Percentiles rank a stretch among this genome's conserved stretches.
phyloP scores from a whole-genome alignment of 495 filamentous ascomycete species.

The Talaromyces liani region DNA sequence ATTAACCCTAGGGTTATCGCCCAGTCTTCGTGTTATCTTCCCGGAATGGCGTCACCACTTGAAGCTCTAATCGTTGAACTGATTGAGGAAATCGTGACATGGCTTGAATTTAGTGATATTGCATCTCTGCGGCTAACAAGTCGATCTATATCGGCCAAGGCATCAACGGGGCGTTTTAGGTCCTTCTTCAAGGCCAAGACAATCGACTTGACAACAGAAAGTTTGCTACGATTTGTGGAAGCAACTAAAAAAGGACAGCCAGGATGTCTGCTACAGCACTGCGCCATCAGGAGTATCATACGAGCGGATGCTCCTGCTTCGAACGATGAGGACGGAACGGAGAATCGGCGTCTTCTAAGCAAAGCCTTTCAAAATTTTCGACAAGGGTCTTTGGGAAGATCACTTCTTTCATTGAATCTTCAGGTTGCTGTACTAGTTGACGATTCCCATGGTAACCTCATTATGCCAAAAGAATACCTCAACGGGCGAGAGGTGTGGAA shows the following conservation, averaged over 20 bases:
- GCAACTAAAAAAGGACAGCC: background rate
- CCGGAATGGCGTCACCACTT: background rate
- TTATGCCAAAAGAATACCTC: background rate
- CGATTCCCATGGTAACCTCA: background rate
- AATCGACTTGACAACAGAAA: background rate
- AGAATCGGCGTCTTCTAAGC: background rate
- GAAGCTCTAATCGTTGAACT: background rate
- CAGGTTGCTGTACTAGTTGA: background rate
- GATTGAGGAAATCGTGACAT: background rate
- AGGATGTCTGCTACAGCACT: background rate
- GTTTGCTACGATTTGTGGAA: background rate
- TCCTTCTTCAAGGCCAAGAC: background rate
- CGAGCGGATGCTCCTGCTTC: background rate
- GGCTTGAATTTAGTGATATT: background rate
- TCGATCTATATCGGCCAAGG: background rate
- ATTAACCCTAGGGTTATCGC: too few species aligned
- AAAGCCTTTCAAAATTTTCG: background rate
- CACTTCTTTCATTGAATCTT: background rate
- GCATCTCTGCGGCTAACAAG: background rate
- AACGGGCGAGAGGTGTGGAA: background rate
- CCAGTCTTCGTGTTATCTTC: background rate
- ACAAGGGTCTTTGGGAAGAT: background rate
- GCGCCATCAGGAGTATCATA: background rate
- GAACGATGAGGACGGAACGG: background rate
- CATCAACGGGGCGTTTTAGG: background rate